phyloP scores from a whole-genome alignment of 2,329 filamentous ascomycete genomes.

The Blumeria graminis region DNA sequence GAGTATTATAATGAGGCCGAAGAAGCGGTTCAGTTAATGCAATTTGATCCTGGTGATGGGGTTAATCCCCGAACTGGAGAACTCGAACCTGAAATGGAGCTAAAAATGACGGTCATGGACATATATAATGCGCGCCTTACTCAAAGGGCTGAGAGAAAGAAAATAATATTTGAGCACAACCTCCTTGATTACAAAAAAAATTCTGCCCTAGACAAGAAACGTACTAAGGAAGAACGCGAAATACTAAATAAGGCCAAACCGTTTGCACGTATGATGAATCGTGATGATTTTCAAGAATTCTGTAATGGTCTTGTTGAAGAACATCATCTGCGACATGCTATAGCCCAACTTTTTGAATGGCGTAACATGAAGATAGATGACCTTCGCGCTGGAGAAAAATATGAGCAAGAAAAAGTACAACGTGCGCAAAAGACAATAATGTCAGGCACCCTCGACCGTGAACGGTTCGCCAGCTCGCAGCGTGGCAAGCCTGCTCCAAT shows the following conservation, averaged over 20 bases:
- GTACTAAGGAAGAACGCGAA: slow-evolving; percentile 85
- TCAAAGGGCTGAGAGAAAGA: slow-evolving; percentile 78
- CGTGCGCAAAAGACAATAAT: slow-evolving; percentile 46
- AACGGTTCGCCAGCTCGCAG: slow-evolving; percentile 45
- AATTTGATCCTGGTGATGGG: slow-evolving; percentile 89
- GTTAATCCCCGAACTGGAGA: slow-evolving; percentile 65
- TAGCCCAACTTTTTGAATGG: slow-evolving; percentile 84
- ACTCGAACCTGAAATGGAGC: slow-evolving; percentile 82
- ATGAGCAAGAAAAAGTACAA: slow-evolving; percentile 65
- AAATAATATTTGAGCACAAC: slow-evolving; percentile 87
- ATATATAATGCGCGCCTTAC: slow-evolving; percentile 90
- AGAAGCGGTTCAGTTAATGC: slow-evolving; percentile 94
- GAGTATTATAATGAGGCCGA: slow-evolving; percentile 96
- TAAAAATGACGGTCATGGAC: slow-evolving; percentile 95
- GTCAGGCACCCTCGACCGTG: slow-evolving; percentile 66
- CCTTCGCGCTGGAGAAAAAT: slow-evolving; percentile 69
- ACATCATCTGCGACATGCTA: slow-evolving; percentile 72
- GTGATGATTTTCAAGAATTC: slow-evolving; percentile 68
- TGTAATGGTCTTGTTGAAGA: slow-evolving; percentile 73
- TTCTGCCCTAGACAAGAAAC: slow-evolving; percentile 70
- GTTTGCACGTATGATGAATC: slow-evolving; percentile 91
- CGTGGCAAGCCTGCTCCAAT: slow-evolving; percentile 37
- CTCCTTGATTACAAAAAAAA: slow-evolving; percentile 88
- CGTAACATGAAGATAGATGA: slow-evolving; percentile 63
- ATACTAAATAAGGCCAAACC: slow-evolving; percentile 84